phyloP scores from a whole-genome alignment of 2,329 filamentous ascomycete genomes.

The Fusarium sp. region DNA sequence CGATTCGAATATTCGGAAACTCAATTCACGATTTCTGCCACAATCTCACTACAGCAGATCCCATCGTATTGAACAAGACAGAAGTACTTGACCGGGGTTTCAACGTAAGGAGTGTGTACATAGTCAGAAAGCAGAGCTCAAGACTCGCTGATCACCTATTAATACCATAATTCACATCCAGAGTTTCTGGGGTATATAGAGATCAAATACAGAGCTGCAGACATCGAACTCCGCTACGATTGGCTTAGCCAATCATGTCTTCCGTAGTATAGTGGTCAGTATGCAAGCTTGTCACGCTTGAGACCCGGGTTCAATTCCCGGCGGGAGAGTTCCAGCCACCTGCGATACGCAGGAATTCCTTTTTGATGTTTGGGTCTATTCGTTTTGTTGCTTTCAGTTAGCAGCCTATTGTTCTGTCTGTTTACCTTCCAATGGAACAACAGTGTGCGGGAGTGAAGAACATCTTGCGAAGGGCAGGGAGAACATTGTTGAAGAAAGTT shows the following conservation, averaged over 20 bases:
- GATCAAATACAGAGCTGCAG: background rate
- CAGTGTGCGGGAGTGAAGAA: too few species aligned
- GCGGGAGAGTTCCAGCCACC: conserved; percentile 35
- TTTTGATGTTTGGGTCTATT: background rate
- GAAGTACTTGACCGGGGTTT: background rate
- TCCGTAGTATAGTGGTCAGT: conserved; percentile 40
- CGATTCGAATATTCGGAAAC: too few species aligned
- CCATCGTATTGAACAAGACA: background rate
- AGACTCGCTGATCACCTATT: background rate
- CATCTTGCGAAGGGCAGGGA: too few species aligned
- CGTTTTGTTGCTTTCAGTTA: background rate
- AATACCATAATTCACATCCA: background rate
- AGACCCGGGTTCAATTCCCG: conserved; percentile 37
- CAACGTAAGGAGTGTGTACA: background rate
- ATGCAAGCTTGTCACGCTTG: conserved; percentile 38
- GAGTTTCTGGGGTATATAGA: background rate
- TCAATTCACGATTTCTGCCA: too few species aligned
- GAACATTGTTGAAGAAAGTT: background rate
- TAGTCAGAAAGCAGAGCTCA: background rate
- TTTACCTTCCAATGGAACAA: background rate
- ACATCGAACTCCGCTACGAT: background rate
- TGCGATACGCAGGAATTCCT: conserved; percentile 10
- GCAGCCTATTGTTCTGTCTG: background rate
- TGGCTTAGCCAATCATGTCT: conserved; percentile 12
- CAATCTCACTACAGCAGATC: too few species aligned